Conservation (phyloP, 768 basidiomycete genomes). For the Naganishia friedmannii region DNA sequence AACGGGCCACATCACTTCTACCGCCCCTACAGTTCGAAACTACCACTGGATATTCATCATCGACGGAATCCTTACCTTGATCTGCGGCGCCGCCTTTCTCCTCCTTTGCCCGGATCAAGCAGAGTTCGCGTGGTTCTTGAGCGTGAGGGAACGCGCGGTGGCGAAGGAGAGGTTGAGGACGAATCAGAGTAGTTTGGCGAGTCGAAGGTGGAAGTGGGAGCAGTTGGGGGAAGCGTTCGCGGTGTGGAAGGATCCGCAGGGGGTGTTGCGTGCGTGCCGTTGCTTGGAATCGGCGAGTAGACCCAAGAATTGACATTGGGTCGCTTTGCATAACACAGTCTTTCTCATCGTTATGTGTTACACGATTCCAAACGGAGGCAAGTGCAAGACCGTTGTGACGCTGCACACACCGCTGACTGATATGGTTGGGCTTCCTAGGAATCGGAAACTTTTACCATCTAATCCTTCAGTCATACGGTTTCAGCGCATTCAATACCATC, state of each 20-base stretch:
- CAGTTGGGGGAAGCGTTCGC: slow-evolving; percentile 37
- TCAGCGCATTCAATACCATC: slow-evolving; percentile 39
- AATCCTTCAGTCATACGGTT: slow-evolving; percentile 41
- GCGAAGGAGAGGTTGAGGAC: slow-evolving; percentile 36
- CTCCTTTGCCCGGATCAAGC: slow-evolving; percentile 37
- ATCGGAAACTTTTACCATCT: slow-evolving; percentile 41
- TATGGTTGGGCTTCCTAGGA: not conserved
- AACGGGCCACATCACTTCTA: slow-evolving; percentile 36
- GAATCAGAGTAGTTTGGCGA: slow-evolving; percentile 36
- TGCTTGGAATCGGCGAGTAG: not conserved
- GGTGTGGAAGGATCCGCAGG: slow-evolving; percentile 41
- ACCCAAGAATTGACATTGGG: too few relatives aligned
- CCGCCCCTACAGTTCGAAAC: slow-evolving; percentile 12
- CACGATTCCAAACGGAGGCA: slow-evolving; percentile 37
- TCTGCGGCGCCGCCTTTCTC: slow-evolving; percentile 36
- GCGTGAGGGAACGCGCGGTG: slow-evolving; percentile 33
- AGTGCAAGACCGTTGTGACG: not conserved
- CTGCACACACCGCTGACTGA: not conserved
- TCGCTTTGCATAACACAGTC: not conserved
- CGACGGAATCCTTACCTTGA: slow-evolving; percentile 37
- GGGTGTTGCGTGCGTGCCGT: slow-evolving; percentile 31
- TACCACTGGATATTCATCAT: slow-evolving; percentile 36
- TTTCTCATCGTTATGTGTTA: slow-evolving; percentile 36
- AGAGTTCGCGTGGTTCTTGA: slow-evolving; percentile 38
- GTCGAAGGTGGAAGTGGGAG: slow-evolving; percentile 37